Percentiles rank a stretch among this genome's conserved stretches.
phyloP scores from a whole-genome alignment of 129 eudicot species.

The Arctium lappa region DNA sequence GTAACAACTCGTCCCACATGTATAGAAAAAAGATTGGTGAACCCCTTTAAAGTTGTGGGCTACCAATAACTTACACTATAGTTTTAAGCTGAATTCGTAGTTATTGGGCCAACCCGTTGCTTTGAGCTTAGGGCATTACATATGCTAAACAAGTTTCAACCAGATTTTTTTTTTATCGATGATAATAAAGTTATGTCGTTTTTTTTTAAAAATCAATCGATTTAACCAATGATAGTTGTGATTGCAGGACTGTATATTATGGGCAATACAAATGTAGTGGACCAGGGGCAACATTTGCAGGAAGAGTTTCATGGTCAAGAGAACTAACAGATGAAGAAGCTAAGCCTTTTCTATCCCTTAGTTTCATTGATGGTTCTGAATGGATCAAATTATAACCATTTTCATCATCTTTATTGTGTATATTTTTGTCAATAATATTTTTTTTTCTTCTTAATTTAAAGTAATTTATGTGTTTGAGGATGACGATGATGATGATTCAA shows the following conservation, averaged over 20 bases:
- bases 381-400: conserved; percentile 59
- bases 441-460: background rate
- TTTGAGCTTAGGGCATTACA: background rate
- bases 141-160: background rate
- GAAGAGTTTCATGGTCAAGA: conserved; percentile 96
- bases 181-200: background rate
- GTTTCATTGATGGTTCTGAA: conserved; percentile 93
- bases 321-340: conserved; percentile 94
- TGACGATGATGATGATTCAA: background rate
- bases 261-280: conserved; percentile 99
- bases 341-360: conserved; percentile 88
- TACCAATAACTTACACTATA: background rate
- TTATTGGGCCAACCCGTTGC: background rate
- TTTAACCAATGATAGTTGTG: background rate
- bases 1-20: background rate
- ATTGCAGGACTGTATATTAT: conserved; percentile 83
- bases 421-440: conserved; percentile 15
- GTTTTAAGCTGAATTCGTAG: background rate
- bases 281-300: conserved; percentile 90
- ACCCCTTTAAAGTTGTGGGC: background rate
- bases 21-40: background rate
- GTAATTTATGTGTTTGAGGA: background rate
- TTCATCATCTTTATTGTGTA: conserved; percentile 7
- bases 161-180: background rate
- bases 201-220: background rate